These are phyloP conservation scores for Plasmodium inui DNA, from an alignment of 169 alveolate species.

Conservation along the genomic window DNA sequence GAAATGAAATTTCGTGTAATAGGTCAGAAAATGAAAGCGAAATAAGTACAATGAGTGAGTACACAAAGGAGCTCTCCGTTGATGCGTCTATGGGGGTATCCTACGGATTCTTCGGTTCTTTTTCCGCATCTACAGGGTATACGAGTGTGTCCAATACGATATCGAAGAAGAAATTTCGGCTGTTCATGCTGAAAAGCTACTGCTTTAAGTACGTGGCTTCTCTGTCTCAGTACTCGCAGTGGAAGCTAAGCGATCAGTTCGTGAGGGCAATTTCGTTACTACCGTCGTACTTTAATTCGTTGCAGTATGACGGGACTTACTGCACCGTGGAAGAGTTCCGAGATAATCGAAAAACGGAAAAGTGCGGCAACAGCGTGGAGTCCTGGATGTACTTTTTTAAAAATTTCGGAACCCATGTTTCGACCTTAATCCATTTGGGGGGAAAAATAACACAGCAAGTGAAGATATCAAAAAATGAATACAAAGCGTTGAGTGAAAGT, in stretches of 20 bases:
- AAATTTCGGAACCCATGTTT: slow-evolving; percentile 88
- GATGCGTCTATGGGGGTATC: slow-evolving; percentile 86
- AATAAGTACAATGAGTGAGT: slow-evolving; percentile 79
- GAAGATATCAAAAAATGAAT: slow-evolving; percentile 82
- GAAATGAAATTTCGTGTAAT: slow-evolving; percentile 88
- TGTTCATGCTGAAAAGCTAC: slow-evolving; percentile 85
- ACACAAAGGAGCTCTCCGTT: slow-evolving; percentile 84
- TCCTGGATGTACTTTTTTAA: slow-evolving; percentile 88
- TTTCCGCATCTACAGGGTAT: slow-evolving; percentile 88
- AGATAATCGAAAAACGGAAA: slow-evolving; percentile 73
- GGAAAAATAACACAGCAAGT: slow-evolving; percentile 89
- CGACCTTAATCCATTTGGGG: slow-evolving; percentile 87
- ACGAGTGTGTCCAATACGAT: slow-evolving; percentile 81
- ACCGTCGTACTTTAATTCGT: slow-evolving; percentile 82
- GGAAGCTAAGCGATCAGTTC: slow-evolving; percentile 81
- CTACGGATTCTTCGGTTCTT: slow-evolving; percentile 79
- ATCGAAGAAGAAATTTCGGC: slow-evolving; percentile 76
- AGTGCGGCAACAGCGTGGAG: slow-evolving; percentile 79
- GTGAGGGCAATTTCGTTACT: slow-evolving; percentile 78
- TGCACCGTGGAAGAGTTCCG: slow-evolving; percentile 76
- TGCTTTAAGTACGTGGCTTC: slow-evolving; percentile 89
- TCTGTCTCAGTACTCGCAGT: slow-evolving; percentile 76
- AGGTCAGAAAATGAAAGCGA: slow-evolving; percentile 82
- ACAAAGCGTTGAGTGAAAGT: slow-evolving; percentile 77
- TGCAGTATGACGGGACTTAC: slow-evolving; percentile 74